Evolutionary conservation across 441 rosid genomes (phyloP), one percentile per base, ranked within the genome.

Genomic region (Brassica hybrid): DNA sequence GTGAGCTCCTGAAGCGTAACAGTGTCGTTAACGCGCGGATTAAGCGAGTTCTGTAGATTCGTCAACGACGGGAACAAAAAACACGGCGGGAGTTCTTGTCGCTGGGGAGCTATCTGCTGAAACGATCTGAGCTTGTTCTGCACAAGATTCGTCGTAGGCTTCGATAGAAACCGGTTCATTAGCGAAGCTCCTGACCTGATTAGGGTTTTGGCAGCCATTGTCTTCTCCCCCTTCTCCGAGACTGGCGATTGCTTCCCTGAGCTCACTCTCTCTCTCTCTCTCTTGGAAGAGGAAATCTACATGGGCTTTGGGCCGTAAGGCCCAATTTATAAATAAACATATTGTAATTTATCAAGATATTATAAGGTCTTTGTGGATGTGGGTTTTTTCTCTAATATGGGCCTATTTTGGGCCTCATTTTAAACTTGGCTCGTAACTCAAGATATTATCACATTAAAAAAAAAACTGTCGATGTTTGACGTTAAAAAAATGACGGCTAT

Each of bases 131-230:
- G n/a, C n/a, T n/a, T n/a, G n/a, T n/a, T n/a, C n/a, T n/a, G n/a
- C n/a, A n/a, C n/a, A n/a, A n/a, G n/a, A n/a, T n/a, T n/a, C n/a
- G n/a, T n/a, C n/a, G n/a, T n/a, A n/a, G n/a, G n/a, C n/a, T n/a
- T n/a, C n/a, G n/a, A n/a, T n/a, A n/a, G n/a, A n/a, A n/a, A n/a
- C n/a, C n/a, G n/a, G n/a, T n/a, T n/a, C n/a, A n/a, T n/a, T 67
- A 91, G 63, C n/a, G 92, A 89, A 45, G 95, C 88, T 76, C 98
- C 97, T 12, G 78, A 75, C 52, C 88, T 85, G 71, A 91, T 73
- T 67, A 92, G 84, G 85, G 87, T 76, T 86, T 86, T 92, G 43
- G 94, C 71, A 81, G 97, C 89, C 98, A 90, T 90, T 75, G 54
- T 48, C 54, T n/a, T 36, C 58, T 70, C 16, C 71, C n/a, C 45